These are phyloP conservation scores for Pterocarpus santalinus DNA, from an alignment of 306 rosid species.

Conservation along the genomic window DNA sequence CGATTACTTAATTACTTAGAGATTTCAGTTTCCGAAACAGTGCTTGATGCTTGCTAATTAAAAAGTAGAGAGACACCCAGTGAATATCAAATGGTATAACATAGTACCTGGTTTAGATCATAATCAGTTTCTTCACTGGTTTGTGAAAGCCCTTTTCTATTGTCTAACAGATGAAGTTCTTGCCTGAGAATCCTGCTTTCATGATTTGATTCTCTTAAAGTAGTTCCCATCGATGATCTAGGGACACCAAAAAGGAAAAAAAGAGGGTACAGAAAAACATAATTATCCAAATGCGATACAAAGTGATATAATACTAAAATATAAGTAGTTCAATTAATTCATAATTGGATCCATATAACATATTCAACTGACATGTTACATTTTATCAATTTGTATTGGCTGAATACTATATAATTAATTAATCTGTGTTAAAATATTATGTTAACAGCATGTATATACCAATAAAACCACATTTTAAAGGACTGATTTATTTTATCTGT, in stretches of 20 bases:
- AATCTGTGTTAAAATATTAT: background rate
- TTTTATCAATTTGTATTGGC: background rate
- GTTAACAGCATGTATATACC: too few relatives aligned
- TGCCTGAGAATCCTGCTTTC: background rate
- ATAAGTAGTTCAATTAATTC: too few relatives aligned
- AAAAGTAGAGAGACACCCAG: background rate
- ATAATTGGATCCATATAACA: too few relatives aligned
- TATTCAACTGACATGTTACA: too few relatives aligned
- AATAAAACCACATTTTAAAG: too few relatives aligned
- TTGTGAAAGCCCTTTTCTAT: conserved; percentile 34
- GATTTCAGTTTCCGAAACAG: background rate
- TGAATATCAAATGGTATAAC: background rate
- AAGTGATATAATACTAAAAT: too few relatives aligned
- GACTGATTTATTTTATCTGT: too few relatives aligned
- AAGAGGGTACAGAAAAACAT: background rate
- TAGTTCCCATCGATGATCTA: conserved; percentile 32
- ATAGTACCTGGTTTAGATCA: conserved; percentile 48
- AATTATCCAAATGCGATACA: too few relatives aligned
- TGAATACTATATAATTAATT: background rate
- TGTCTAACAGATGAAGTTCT: conserved; percentile 35
- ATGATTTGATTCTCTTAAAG: conserved; percentile 9
- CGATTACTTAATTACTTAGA: too few relatives aligned
- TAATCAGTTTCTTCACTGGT: conserved; percentile 44
- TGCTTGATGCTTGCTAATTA: background rate
- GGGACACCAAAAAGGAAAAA: background rate